Base-by-base conservation (phyloP, 164 flowering plant species). In the Echeveria elegans region DNA sequence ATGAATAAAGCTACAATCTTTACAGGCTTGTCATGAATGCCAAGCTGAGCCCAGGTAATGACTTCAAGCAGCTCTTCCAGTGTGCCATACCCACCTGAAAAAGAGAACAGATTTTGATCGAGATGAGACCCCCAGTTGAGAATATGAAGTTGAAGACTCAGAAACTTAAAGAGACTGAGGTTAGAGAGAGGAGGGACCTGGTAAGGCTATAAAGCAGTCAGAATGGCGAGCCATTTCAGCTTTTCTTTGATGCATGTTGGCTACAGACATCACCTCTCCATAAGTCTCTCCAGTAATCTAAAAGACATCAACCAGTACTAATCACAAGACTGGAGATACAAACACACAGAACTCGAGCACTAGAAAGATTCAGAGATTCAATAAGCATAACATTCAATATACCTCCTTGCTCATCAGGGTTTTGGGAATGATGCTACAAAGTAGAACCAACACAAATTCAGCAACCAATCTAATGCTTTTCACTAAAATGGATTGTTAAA, bases 81-180 rank as follows among this genome's bases (percentile, higher is more conserved):
- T 14, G 80, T 77, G 61, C 80, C 80, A 70, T 77, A 77, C 23
- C 80, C 80, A 52, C 80, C 80, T 77, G 40, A 32, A 11, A 26
- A 18, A 21, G 26, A 24, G 18, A 53, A n/a, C 30, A 53, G 31
- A 53, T 53, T 8, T 53, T 53, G 30, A 24, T n/a, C n/a, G 31
- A 32, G 41, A 62, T 53, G 30, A 12, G 4, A 11, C 15, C 28
- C 8, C 19, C 5, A 31, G 11, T 5, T 1, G 6, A n/a, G 9
- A 37, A 36, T 19, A 6, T 34, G 28, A 19, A 64, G 43, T 38
- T 32, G 15, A 18, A 32, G 32, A 32, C 5, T 12, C 4, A n/a
- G 26, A 23, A 4, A 1, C 28, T 29, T 14, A 32, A n/a, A 63
- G 4, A 30, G 16, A 19, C 11, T 18, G 37, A 3, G 37, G 3